Evolutionary conservation across 2,329 filamentous ascomycete species (phyloP).

Genomic region (Ophiostoma sp.): DNA sequence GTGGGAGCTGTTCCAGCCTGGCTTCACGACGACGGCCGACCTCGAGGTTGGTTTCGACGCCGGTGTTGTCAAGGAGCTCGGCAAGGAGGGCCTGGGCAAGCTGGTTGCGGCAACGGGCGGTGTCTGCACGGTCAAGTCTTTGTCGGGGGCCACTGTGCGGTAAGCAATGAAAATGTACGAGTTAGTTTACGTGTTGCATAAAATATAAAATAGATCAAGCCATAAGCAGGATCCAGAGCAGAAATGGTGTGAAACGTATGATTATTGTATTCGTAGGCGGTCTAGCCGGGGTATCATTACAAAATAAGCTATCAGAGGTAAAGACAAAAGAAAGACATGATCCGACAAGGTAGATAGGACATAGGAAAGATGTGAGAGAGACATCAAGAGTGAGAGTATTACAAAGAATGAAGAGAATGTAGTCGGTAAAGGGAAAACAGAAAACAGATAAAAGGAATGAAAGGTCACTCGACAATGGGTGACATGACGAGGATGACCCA

Average conservation of each 20-base stretch:
- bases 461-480: conserved; percentile 22
- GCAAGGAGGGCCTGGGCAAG: conserved; percentile 61
- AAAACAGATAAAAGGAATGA: not conserved
- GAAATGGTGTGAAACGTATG: not conserved
- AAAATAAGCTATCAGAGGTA: not conserved
- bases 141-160: conserved; percentile 77
- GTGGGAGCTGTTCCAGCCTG: conserved; percentile 94
- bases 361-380: conserved; percentile 7
- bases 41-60: conserved; percentile 86
- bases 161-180: conserved; percentile 39
- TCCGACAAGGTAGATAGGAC: not conserved
- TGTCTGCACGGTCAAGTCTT: conserved; percentile 72
- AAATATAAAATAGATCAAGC: not conserved
- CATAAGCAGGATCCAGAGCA: not conserved
- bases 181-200: not conserved
- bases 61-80: conserved; percentile 66
- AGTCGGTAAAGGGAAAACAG: not conserved
- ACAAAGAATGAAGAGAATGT: not conserved
- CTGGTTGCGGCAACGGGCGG: conserved; percentile 73
- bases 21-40: conserved; percentile 79
- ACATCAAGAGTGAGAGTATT: not conserved
- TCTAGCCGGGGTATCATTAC: conserved; percentile 12
- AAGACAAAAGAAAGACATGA: not conserved
- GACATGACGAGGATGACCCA: conserved; percentile 35
- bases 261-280: not conserved